Percentiles rank a stretch among this genome's conserved stretches.
Evolutionary conservation across 768 basidiomycete genomes (phyloP).

Genomic region (Auricularia sp.): DNA sequence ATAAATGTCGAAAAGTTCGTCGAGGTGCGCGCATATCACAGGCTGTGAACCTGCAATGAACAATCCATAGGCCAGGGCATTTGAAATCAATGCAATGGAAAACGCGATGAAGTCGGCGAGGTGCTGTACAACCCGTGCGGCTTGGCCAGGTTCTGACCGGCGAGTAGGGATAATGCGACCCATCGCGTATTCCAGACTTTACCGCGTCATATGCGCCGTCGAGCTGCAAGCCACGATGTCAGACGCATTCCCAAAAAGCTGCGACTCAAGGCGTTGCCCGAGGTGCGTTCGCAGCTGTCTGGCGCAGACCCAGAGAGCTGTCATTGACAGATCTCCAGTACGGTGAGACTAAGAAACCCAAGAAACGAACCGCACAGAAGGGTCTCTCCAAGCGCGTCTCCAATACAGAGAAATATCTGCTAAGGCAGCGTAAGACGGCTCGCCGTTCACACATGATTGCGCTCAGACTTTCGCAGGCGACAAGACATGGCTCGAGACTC

Average conservation of each 20-base stretch:
- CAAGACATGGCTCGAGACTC: slow-evolving; percentile 92
- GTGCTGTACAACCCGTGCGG: slow-evolving; percentile 26
- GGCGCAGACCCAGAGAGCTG: not conserved
- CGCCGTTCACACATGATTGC: too few relatives aligned
- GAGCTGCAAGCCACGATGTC: slow-evolving; percentile 92
- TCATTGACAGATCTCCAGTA: not conserved
- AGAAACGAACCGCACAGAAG: slow-evolving; percentile 41
- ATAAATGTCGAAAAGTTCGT: slow-evolving; percentile 86
- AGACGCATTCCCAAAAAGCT: slow-evolving; percentile 81
- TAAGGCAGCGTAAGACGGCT: slow-evolving; percentile 56
- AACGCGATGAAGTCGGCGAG: slow-evolving; percentile 72
- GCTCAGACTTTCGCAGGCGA: slow-evolving; percentile 40
- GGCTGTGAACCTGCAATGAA: not conserved
- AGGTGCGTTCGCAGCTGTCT: slow-evolving; percentile 39
- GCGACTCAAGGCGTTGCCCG: slow-evolving; percentile 69
- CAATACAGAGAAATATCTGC: slow-evolving; percentile 51
- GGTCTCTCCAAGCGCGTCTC: slow-evolving; percentile 52
- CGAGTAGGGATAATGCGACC: slow-evolving; percentile 51
- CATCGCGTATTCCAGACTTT: slow-evolving; percentile 88
- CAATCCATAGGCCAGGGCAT: slow-evolving; percentile 58
- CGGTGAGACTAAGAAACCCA: not conserved
- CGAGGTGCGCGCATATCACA: slow-evolving; percentile 40
- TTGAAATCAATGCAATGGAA: slow-evolving; percentile 89
- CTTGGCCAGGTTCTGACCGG: not conserved
- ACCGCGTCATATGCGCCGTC: slow-evolving; percentile 79